Percentiles rank a stretch among this genome's conserved stretches.
Conservation (phyloP, 176 grass and related monocot genomes). For the Secale cereale region DNA sequence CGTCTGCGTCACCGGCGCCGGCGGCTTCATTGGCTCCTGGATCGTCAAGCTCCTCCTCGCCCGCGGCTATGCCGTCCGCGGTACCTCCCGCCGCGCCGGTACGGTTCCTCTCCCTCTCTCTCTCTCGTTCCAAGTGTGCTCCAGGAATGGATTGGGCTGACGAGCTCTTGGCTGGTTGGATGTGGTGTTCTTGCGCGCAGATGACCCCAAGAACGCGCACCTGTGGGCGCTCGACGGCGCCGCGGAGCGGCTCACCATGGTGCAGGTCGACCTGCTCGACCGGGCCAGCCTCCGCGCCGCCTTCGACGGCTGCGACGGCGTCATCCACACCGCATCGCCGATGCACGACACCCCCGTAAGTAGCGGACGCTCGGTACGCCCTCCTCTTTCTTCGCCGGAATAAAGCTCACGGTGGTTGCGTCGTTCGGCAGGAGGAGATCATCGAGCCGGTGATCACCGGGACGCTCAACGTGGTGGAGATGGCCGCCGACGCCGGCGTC, state of each 20-base stretch:
- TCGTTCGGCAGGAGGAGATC: slow-evolving; percentile 30
- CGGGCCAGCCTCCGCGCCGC: slow-evolving; percentile 44
- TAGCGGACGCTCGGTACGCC: neutral
- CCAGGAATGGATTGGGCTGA: too few relatives aligned
- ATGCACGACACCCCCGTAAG: slow-evolving; percentile 62
- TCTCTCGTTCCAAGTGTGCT: too few relatives aligned
- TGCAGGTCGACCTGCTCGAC: slow-evolving; percentile 57
- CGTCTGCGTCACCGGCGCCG: slow-evolving; percentile 64
- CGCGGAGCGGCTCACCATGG: slow-evolving; percentile 42
- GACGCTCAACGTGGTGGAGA: slow-evolving; percentile 50
- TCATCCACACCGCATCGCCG: slow-evolving; percentile 70
- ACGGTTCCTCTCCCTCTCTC: neutral
- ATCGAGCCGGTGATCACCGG: slow-evolving; percentile 54
- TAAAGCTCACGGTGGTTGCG: neutral
- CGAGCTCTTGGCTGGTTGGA: too few relatives aligned
- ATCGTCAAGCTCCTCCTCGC: slow-evolving; percentile 61
- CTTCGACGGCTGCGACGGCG: slow-evolving; percentile 56
- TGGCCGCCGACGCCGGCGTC: slow-evolving; percentile 40
- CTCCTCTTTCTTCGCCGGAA: neutral
- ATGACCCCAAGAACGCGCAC: slow-evolving; percentile 70
- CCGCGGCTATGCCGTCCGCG: slow-evolving; percentile 54
- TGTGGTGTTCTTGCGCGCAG: too few relatives aligned
- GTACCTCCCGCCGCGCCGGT: slow-evolving; percentile 52
- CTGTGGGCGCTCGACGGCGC: slow-evolving; percentile 58
- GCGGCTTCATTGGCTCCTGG: slow-evolving; percentile 65